Evolutionary conservation across 2,329 filamentous ascomycete genomes (phyloP), one percentile per base, ranked within the genome.

Genomic region (Neonectria punicea): DNA sequence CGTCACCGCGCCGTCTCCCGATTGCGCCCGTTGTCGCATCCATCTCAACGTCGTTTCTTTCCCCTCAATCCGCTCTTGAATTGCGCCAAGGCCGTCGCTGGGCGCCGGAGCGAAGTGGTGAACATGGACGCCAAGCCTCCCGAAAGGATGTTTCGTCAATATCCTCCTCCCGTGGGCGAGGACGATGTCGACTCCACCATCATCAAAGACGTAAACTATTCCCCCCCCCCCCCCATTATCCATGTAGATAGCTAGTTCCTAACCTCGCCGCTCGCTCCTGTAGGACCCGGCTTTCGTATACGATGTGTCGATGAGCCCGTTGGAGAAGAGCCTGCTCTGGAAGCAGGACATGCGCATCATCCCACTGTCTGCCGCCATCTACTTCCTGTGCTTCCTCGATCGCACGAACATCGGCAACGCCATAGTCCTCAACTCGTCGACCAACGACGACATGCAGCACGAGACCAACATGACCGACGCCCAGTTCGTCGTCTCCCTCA

Each of bases 381-480:
- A 91, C 75, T 82, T 92, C 50, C 83, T 92, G 22, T 90, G 87
- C 77, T 92, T 90, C 74, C 84, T 92, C 25, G 90, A 92, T 77
- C 83, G 88, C 47, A 86, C 87, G 60, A 92, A 92, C 76, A 92
- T 92, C 62, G 89, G 89, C 73, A 91, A 91, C 74, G 89, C 89
- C 46, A 89, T 87, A 76, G 87, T 91, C 28, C 82, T 92, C 66
- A 92, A 92, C 74, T 80, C 84, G 20, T 82, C 86, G 11, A 85
- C 85, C 0, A 76, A 83, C 49, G 81, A 92, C 75, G 89, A 91
- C 78, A 84, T 93, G 69, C 84, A 91, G 39, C 81, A 83, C 18
- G 84, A 88, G 72, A 89, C 89, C 2, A 70, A 83, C 67, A 90
- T 92, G 86, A 87, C 85, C 2, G 82, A 85, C 56, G 82, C 85